phyloP scores from a whole-genome alignment of 2,329 filamentous ascomycete species.

The Cladophialophora exuberans region DNA sequence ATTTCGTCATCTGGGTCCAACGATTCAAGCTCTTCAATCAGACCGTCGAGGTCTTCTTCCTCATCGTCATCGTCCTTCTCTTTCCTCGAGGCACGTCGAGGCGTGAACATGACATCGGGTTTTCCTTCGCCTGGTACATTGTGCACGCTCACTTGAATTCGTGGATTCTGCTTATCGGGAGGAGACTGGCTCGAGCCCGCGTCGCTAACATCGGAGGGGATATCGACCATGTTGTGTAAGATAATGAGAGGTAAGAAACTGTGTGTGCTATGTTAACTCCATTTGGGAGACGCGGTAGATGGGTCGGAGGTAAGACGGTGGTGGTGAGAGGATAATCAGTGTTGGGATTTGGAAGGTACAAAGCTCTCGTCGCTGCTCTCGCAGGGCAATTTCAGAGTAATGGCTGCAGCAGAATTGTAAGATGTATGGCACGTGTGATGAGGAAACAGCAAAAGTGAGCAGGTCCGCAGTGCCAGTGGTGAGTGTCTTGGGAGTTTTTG shows the following conservation, averaged over 20 bases:
- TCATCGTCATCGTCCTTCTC: constrained; percentile 68
- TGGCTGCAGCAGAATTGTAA: background rate
- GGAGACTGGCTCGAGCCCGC: constrained; percentile 20
- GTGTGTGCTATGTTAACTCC: constrained; percentile 21
- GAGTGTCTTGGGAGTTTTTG: too few relatives aligned
- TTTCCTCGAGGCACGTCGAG: constrained; percentile 12
- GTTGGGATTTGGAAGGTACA: background rate
- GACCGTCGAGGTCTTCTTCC: constrained; percentile 80
- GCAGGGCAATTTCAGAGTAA: background rate
- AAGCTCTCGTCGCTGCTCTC: background rate
- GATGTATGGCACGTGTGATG: constrained; percentile 1
- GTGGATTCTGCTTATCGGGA: constrained; percentile 15
- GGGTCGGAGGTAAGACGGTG: background rate
- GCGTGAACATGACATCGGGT: constrained; percentile 16
- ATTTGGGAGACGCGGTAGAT: constrained; percentile 14
- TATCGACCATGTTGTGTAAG: constrained; percentile 27
- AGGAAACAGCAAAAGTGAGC: background rate
- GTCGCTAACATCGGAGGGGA: constrained; percentile 24
- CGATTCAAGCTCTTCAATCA: constrained; percentile 86
- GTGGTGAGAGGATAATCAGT: background rate
- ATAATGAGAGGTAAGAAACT: constrained; percentile 15
- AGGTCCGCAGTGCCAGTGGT: too few relatives aligned
- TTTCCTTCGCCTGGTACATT: constrained; percentile 13
- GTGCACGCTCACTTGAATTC: constrained; percentile 13
- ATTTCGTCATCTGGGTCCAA: constrained; percentile 70